Percentiles rank a stretch among this genome's conserved stretches.
phyloP scores from a whole-genome alignment of 2,329 filamentous ascomycete genomes.

The Emericellopsis atlantica region DNA sequence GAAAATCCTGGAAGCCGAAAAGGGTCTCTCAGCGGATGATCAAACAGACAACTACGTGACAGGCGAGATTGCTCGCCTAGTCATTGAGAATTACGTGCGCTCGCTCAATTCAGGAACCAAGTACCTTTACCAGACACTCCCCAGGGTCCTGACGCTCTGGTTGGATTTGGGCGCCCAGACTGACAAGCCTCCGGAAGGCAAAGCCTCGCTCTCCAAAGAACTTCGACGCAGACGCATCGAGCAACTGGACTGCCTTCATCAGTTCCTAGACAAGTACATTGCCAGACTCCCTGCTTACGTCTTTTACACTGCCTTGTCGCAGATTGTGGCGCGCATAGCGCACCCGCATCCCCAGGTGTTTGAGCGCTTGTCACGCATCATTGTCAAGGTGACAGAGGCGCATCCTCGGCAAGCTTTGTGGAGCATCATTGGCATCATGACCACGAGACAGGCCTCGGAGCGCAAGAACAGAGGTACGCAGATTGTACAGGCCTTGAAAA shows the following conservation, averaged over 20 bases:
- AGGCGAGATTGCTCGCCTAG: conserved; percentile 75
- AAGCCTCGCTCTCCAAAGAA: conserved; percentile 37
- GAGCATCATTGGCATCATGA: conserved; percentile 79
- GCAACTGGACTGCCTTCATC: conserved; percentile 57
- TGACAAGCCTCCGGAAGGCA: conserved; percentile 45
- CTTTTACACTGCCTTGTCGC: conserved; percentile 74
- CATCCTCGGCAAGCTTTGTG: conserved; percentile 88
- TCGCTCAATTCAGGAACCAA: conserved; percentile 84
- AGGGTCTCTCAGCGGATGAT: conserved; percentile 59
- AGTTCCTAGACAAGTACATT: conserved; percentile 70
- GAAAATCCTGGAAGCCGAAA: conserved; percentile 85
- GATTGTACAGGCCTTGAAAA: conserved; percentile 37
- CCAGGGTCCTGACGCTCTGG: conserved; percentile 87
- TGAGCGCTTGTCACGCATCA: conserved; percentile 63
- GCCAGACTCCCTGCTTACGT: conserved; percentile 59
- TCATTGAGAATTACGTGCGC: conserved; percentile 87
- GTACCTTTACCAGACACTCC: conserved; percentile 89
- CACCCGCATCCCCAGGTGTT: conserved; percentile 73
- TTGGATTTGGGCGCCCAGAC: conserved; percentile 75
- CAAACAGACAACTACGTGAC: conserved; percentile 66
- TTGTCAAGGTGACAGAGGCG: conserved; percentile 72
- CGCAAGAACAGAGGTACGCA: conserved; percentile 41
- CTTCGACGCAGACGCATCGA: conserved; percentile 44
- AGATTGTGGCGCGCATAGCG: conserved; percentile 91
- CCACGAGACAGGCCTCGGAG: conserved; percentile 59